phyloP scores from a whole-genome alignment of 768 basidiomycete species.

The Termitomyces sp. region DNA sequence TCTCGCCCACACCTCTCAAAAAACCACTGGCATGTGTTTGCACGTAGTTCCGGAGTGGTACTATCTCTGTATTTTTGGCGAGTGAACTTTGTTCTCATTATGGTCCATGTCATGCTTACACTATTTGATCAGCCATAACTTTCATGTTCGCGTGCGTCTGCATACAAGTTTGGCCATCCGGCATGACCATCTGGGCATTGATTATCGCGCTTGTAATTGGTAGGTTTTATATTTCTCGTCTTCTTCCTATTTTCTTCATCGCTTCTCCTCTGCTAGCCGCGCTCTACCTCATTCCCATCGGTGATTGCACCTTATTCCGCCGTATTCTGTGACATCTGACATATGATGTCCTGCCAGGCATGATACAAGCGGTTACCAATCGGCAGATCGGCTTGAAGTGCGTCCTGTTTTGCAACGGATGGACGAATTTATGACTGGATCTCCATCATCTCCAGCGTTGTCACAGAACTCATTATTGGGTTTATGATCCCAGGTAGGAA shows the following conservation, averaged over 20 bases:
- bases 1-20: neutral
- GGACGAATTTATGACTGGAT: neutral
- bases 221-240: conserved; percentile 14
- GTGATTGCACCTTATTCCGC: conserved; percentile 26
- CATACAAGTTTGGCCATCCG: conserved; percentile 61
- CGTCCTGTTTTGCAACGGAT: neutral
- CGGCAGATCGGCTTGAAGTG: conserved; percentile 60
- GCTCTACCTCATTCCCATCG: conserved; percentile 67
- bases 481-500: conserved; percentile 39
- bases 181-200: conserved; percentile 66
- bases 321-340: neutral
- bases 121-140: conserved; percentile 34
- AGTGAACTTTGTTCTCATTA: conserved; percentile 5
- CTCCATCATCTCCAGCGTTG: conserved; percentile 38
- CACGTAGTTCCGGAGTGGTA: conserved; percentile 55
- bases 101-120: neutral
- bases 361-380: conserved; percentile 81
- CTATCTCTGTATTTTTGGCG: conserved; percentile 47
- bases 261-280: conserved; percentile 23
- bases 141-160: conserved; percentile 58
- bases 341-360: conserved; percentile 23
- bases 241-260: neutral
- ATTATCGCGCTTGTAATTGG: conserved; percentile 44
- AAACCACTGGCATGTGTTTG: neutral
- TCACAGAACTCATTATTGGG: conserved; percentile 72